Base-by-base conservation (phyloP, 768 basidiomycete genomes). In the Podaxis pistillaris region DNA sequence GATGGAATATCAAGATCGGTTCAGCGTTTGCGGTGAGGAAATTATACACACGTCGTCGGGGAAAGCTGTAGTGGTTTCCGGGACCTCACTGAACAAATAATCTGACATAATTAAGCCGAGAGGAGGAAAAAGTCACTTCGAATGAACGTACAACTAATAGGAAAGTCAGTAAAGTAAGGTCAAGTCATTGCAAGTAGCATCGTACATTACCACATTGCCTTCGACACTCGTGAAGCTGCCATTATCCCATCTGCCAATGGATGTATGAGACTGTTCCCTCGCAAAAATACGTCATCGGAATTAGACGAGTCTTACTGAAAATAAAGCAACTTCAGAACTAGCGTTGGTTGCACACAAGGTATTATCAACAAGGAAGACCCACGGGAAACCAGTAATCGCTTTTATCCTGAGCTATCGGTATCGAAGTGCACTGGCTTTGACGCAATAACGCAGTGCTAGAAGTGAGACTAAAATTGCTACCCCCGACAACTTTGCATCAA, bases 201-300 rank as follows among this genome's bases (percentile, higher is more conserved):
- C 70, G 36, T 67, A 76, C 75, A 78, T 76, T 55, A 78, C 75
- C 38, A 73, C 71, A 58, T 66, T 72, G n/a, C 75, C 76, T 63
- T 63, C 68, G 53, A 76, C 67, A 63, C 73, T 76, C 7, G 72
- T 74, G 60, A 78, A 77, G 33, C 71, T 74, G 19, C 76, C 77
- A 51, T 78, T 78, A 22, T 66, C 65, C 74, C 75, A 76, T 53
- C 74, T 76, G 41, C 6, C 26, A 15, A 60, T 9, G 5, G 40
- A 17, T 26, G 38, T 13, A 54, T 8, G 15, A 13, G 51, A 19
- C 50, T 36, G 55, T 63, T 38, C 4, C 7, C 19, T 22, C 12
- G 17, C 44, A 46, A 17, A 15, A 5, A 15, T 19, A 19, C 28
- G 44, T 44, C 46, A n/a, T 54, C 63, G 30, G 30, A 30, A 8